These are phyloP conservation scores for Isabelozyma pseudorhagii DNA, from an alignment of 805 yeast species.

Conservation along the genomic window DNA sequence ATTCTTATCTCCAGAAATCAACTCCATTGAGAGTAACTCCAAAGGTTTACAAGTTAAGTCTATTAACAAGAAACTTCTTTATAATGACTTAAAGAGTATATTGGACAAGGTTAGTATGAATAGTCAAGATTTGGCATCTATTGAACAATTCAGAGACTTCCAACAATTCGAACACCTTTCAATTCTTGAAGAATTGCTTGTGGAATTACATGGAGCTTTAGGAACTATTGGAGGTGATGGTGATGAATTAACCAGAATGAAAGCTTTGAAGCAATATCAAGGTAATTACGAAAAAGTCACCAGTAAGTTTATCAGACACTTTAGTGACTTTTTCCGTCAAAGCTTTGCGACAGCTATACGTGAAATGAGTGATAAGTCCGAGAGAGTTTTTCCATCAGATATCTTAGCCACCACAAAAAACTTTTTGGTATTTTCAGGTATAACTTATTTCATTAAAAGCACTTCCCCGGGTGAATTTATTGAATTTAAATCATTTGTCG, in stretches of 20 bases:
- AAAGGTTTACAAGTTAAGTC: conserved; percentile 82
- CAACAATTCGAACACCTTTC: conserved; percentile 42
- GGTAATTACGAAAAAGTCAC: conserved; percentile 57
- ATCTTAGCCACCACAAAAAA: conserved; percentile 24
- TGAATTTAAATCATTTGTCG: conserved; percentile 44
- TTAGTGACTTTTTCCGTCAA: conserved; percentile 32
- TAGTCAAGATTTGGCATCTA: conserved; percentile 46
- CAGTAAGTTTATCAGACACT: conserved; percentile 45
- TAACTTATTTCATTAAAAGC: conserved; percentile 51
- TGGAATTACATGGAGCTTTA: conserved; percentile 61
- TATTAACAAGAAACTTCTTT: conserved; percentile 73
- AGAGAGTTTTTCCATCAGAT: conserved; percentile 16
- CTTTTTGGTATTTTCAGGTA: conserved; percentile 27
- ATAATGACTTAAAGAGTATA: conserved; percentile 66
- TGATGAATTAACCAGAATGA: conserved; percentile 57
- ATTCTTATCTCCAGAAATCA: conserved; percentile 59
- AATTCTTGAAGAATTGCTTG: conserved; percentile 52
- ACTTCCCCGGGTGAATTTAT: conserved; percentile 47
- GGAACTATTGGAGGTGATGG: conserved; percentile 51
- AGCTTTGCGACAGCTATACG: conserved; percentile 42
- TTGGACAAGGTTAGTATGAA: conserved; percentile 69
- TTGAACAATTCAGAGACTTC: conserved; percentile 49
- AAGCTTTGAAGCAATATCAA: conserved; percentile 67
- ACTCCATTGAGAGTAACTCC: conserved; percentile 68
- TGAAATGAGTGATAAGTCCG: conserved; percentile 27